Percentiles rank a stretch among this genome's conserved stretches.
These are phyloP conservation scores for Hemisphaericaspora nanyangensis DNA, from an alignment of 805 yeast species.

Conservation along the genomic window DNA sequence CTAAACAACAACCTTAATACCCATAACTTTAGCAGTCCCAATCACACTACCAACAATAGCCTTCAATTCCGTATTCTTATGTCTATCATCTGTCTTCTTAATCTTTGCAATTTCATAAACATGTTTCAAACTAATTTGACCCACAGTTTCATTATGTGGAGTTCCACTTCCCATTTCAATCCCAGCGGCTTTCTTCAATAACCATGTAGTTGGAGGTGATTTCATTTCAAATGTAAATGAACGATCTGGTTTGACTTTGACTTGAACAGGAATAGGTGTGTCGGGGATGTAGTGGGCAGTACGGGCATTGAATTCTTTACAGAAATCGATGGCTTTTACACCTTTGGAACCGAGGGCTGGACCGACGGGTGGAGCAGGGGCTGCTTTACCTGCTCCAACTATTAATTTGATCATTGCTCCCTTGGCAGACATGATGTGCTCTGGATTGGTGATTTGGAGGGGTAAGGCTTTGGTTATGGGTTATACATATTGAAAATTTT, in stretches of 20 bases:
- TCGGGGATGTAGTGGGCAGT: conserved; percentile 86
- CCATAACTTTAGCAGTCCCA: conserved; percentile 86
- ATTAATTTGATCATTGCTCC: conserved; percentile 78
- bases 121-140: conserved; percentile 75
- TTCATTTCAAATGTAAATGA: conserved; percentile 81
- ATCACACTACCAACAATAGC: conserved; percentile 78
- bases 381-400: conserved; percentile 97
- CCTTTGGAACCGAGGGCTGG: conserved; percentile 99
- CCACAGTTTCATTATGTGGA: conserved; percentile 60
- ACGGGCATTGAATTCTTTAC: conserved; percentile 97
- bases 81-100: conserved; percentile 81
- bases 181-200: conserved; percentile 78
- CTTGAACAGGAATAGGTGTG: conserved; percentile 80
- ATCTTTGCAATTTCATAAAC: conserved; percentile 92
- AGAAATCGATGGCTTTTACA: conserved; percentile 96
- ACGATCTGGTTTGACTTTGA: conserved; percentile 90
- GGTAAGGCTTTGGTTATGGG: neutral
- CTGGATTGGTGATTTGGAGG: too few species aligned
- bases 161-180: conserved; percentile 73
- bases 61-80: conserved; percentile 64
- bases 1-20: conserved; percentile 74
- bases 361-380: conserved; percentile 98
- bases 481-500: neutral
- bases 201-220: conserved; percentile 88
- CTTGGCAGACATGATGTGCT: conserved; percentile 36